Conservation (phyloP, 495 filamentous ascomycete genomes). For the Penicillium malachiteum region DNA sequence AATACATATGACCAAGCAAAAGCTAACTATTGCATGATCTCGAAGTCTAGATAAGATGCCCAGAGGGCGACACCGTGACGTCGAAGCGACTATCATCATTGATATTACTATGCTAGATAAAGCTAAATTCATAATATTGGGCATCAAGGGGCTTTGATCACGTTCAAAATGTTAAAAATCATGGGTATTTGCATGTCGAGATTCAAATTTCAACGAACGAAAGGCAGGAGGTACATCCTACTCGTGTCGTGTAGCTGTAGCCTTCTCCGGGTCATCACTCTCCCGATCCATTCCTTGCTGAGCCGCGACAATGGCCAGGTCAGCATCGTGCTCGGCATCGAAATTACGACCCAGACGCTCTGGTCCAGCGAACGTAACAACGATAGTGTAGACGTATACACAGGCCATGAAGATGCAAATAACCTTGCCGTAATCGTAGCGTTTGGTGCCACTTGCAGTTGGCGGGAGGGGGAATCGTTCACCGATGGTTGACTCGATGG, state of each 20-base stretch:
- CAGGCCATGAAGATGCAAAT: constrained; percentile 93
- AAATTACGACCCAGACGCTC: constrained; percentile 68
- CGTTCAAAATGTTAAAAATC: no score
- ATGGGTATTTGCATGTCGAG: no score
- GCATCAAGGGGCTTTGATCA: no score
- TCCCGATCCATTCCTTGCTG: constrained; percentile 4
- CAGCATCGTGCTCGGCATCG: constrained; percentile 64
- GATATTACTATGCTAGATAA: no score
- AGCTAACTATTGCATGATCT: not conserved
- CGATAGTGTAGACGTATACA: constrained; percentile 79
- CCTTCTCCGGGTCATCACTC: constrained; percentile 21
- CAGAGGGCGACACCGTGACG: no score
- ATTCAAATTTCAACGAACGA: no score
- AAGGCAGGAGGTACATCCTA: not conserved
- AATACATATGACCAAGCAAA: not conserved
- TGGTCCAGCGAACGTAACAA: constrained; percentile 73
- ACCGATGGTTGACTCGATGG: constrained; percentile 82
- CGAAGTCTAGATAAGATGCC: no score
- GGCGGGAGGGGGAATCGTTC: constrained; percentile 73
- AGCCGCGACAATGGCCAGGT: constrained; percentile 52
- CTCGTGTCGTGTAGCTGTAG: constrained; percentile 2
- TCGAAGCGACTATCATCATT: no score
- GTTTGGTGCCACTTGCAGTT: constrained; percentile 36
- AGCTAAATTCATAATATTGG: no score
- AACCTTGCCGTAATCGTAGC: constrained; percentile 85